These are phyloP conservation scores for Syzygium grande DNA, from an alignment of 345 rosid species.

Conservation along the genomic window DNA sequence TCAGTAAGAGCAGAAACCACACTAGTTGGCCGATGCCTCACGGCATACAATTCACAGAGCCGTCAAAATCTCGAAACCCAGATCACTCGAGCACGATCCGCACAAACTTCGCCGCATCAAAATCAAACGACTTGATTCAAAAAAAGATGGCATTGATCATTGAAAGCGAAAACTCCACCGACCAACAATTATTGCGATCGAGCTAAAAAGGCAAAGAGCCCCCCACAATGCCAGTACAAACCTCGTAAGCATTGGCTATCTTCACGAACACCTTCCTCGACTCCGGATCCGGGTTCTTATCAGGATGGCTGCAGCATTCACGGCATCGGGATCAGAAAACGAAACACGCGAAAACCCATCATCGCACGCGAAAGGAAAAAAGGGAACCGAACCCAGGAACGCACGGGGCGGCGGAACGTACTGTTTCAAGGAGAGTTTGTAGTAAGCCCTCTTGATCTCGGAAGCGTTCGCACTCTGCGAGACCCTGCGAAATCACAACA, in stretches of 20 bases:
- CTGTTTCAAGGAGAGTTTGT: constrained; percentile 87
- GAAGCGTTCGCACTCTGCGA: constrained; percentile 79
- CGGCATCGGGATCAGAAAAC: background rate
- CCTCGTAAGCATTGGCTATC: constrained; percentile 98
- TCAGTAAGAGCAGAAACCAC: background rate
- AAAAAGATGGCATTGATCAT: background rate
- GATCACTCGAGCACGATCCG: background rate
- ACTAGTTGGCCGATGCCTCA: background rate
- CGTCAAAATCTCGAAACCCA: background rate
- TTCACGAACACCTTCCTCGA: constrained; percentile 82
- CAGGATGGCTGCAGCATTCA: constrained; percentile 59
- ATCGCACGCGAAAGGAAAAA: background rate
- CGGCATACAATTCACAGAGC: background rate
- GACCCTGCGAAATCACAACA: constrained; percentile 36
- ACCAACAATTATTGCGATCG: background rate
- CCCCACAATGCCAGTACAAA: background rate
- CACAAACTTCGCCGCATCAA: background rate
- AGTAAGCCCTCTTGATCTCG: constrained; percentile 93
- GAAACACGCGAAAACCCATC: background rate
- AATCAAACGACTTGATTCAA: background rate
- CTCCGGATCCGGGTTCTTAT: constrained; percentile 97
- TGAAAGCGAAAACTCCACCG: background rate
- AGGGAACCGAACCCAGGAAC: background rate
- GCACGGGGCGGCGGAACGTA: constrained; percentile 19
- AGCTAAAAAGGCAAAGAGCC: background rate